Evolutionary conservation across 2,329 filamentous ascomycete species (phyloP), one percentile per base, ranked within the genome.

Genomic region (Exophiala calicioides): DNA sequence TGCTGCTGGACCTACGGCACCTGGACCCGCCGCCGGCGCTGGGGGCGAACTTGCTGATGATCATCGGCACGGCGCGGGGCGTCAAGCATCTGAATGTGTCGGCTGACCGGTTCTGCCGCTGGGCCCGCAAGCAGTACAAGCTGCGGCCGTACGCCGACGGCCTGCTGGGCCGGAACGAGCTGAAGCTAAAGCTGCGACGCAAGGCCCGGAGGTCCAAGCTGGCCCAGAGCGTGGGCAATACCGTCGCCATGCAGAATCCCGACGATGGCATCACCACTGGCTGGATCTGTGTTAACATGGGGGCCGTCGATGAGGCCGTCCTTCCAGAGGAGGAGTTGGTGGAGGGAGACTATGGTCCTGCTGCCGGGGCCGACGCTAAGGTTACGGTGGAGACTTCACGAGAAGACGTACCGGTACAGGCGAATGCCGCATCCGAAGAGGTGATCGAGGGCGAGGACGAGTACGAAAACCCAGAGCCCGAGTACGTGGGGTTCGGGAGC

Each of bases 211-310:
- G 86, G 58, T 86, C 89, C 23, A 89, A 88, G 65, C 73, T 96
- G 51, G 72, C 95, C 57, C 89, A 87, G 10, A 86, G 80, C 49
- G 80, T 81, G 0, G 81, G 82, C n/a, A 76, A 79, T 35, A 70
- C 73, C 35, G 65, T 69, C 29, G 74, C 80, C 4, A 80, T 80
- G 8, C 76, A 77, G 10, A 78, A 78, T 36, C 72, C 78, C 1
- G 90, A 95, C 58, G 88, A 96, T 62, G 91, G 90, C 2, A 87
- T 95, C 41, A 84, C 86, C 9, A 96, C 91, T 1, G 90, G 90
- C 7, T 98, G 93, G 93, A 86, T 98, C 15, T 98, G 93, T 67
- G 87, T 97, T 51, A 94, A 95, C 63, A 79, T 93, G 7, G 88
- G 88, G 3, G 80, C 79, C 12, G 76, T 89, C 1, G 80, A 30